These are phyloP conservation scores for Anthracocystis setariae DNA, from an alignment of 1,284 basidiomycete genomes.

Conservation along the genomic window DNA sequence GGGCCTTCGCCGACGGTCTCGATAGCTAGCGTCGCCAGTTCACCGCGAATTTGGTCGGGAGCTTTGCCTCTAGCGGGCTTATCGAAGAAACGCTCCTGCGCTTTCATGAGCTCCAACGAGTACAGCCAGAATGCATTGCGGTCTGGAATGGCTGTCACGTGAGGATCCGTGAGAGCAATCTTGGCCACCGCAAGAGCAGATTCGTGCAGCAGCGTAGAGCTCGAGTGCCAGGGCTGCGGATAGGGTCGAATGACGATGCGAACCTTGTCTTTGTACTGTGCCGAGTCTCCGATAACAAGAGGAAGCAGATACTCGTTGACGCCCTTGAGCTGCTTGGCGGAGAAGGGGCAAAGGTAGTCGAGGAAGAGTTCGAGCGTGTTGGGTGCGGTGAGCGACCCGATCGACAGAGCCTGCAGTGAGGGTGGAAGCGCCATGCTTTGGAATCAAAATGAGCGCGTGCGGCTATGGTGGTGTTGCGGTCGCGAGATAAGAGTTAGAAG, in stretches of 20 bases:
- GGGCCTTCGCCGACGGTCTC: constrained; percentile 69
- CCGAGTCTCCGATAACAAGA: constrained; percentile 54
- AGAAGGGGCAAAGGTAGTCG: constrained; percentile 73
- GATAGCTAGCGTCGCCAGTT: constrained; percentile 75
- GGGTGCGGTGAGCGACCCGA: constrained; percentile 77
- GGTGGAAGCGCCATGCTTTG: constrained; percentile 82
- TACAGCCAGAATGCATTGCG: constrained; percentile 59
- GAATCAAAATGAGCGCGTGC: not conserved
- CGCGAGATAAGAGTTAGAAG: not conserved
- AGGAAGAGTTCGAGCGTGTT: constrained; percentile 85
- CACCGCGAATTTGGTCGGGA: constrained; percentile 78
- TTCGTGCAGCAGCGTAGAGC: constrained; percentile 80
- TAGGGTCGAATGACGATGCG: constrained; percentile 83
- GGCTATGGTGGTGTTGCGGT: not conserved
- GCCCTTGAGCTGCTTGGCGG: constrained; percentile 69
- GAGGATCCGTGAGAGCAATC: constrained; percentile 69
- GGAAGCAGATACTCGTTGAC: constrained; percentile 68
- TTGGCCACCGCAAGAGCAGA: constrained; percentile 77
- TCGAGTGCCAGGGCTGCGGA: constrained; percentile 74
- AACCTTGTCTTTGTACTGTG: constrained; percentile 77
- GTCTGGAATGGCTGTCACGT: constrained; percentile 21
- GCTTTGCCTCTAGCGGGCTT: constrained; percentile 78
- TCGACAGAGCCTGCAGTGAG: constrained; percentile 77
- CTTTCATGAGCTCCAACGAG: constrained; percentile 76
- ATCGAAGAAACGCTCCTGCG: constrained; percentile 82